Conservation (phyloP, 345 rosid species). For the Sisymbrium altissimum region DNA sequence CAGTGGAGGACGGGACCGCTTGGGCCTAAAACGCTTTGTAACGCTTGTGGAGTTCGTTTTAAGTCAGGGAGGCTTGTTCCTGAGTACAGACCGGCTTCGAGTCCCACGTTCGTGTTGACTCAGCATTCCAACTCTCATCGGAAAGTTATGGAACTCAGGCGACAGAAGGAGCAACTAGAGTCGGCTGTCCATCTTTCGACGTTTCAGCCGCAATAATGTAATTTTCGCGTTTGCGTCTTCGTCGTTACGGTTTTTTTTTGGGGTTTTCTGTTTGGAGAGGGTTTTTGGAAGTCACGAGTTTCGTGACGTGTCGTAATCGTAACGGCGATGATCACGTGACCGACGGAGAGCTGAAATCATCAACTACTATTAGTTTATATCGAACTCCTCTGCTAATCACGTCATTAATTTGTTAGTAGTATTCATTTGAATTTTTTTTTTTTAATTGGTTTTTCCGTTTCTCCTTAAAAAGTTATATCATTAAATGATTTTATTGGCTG, state of each 20-base stretch:
- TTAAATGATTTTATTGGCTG: constrained; percentile 31
- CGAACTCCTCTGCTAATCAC: constrained; percentile 21
- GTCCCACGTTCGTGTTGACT: constrained; percentile 70
- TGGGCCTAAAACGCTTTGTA: constrained; percentile 77
- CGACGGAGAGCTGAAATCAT: not conserved
- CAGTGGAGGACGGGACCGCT: constrained; percentile 85
- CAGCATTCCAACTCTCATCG: constrained; percentile 85
- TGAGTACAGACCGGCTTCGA: constrained; percentile 77
- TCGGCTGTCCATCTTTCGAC: not conserved
- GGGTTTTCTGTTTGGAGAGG: not conserved
- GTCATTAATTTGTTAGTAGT: constrained; percentile 30
- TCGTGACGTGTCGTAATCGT: constrained; percentile 26
- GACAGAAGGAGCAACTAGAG: constrained; percentile 57
- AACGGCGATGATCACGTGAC: constrained; percentile 33
- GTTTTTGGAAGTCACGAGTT: constrained; percentile 27
- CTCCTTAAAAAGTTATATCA: constrained; percentile 18
- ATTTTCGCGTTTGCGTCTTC: constrained; percentile 14
- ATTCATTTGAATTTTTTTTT: constrained; percentile 12
- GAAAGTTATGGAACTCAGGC: constrained; percentile 74
- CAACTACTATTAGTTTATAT: not conserved
- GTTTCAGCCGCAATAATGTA: constrained; percentile 19
- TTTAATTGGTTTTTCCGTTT: not conserved
- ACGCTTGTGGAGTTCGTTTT: constrained; percentile 77
- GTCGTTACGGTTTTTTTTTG: not conserved
- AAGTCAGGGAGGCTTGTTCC: constrained; percentile 81